phyloP scores from a whole-genome alignment of 2,329 filamentous ascomycete species.

The Biscogniauxia marginata region DNA sequence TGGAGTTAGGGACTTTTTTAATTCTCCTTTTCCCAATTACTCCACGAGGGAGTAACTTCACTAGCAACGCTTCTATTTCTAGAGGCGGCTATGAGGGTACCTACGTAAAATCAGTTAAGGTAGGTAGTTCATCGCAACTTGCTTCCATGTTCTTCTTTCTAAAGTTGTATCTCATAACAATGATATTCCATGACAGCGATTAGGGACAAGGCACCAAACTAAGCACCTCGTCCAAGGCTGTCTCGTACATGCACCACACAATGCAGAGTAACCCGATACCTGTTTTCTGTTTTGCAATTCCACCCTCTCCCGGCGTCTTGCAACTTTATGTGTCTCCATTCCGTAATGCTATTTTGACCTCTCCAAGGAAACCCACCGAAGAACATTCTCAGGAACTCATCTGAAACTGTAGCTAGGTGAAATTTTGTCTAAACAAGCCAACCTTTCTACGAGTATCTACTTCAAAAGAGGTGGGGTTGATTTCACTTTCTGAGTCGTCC shows the following conservation, averaged over 20 bases:
- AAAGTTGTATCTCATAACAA: no score
- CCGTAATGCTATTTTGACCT: no score
- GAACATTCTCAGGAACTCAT: background rate
- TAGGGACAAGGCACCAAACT: no score
- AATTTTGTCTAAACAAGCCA: conserved; percentile 1
- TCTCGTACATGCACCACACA: no score
- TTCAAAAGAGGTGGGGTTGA: background rate
- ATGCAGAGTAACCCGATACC: no score
- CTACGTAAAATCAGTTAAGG: background rate
- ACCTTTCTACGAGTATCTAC: conserved; percentile 5
- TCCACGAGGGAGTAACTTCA: background rate
- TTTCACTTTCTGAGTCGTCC: background rate
- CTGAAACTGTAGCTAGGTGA: background rate
- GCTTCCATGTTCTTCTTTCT: no score
- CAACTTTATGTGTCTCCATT: background rate
- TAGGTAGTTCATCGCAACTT: background rate
- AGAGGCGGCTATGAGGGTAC: background rate
- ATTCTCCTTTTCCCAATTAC: background rate
- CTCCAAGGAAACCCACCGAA: background rate
- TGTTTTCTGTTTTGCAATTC: no score
- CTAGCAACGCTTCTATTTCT: background rate
- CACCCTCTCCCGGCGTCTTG: no score
- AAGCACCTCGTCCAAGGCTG: no score
- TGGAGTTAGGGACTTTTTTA: no score
- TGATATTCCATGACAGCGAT: no score